phyloP scores from a whole-genome alignment of 2,329 filamentous ascomycete species.

The Fusarium avenaceum region DNA sequence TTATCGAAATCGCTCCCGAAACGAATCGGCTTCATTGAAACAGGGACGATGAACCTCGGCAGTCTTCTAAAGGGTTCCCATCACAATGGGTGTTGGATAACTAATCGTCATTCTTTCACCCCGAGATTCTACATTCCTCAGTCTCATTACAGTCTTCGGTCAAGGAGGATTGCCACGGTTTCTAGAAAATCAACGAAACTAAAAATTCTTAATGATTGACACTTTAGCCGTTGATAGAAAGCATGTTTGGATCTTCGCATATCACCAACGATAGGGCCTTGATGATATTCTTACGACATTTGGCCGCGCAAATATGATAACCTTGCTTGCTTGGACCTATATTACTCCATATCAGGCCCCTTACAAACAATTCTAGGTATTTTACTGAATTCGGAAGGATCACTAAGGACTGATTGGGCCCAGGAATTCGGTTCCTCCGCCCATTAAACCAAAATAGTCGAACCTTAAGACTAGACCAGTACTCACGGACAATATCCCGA shows the following conservation, averaged over 20 bases:
- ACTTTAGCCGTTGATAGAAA: not conserved
- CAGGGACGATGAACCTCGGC: not conserved
- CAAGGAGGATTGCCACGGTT: not conserved
- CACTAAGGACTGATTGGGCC: not conserved
- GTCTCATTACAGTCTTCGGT: not conserved
- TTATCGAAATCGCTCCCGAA: conserved; percentile 13
- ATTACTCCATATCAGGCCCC: not conserved
- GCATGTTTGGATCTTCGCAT: not conserved
- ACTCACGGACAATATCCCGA: conserved; percentile 4
- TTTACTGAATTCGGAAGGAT: not conserved
- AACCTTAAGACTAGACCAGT: not conserved
- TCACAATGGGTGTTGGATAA: not conserved
- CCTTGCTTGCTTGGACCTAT: not conserved
- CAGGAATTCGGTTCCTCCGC: conserved; percentile 24
- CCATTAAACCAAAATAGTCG: not conserved
- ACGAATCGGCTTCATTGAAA: conserved; percentile 15
- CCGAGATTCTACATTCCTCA: not conserved
- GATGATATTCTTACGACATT: not conserved
- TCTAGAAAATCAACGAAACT: conserved; percentile 6
- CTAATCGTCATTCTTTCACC: not conserved
- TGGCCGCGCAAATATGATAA: not conserved
- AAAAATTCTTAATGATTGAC: not conserved
- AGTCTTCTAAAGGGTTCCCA: not conserved
- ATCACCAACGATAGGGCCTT: not conserved
- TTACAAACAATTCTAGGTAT: conserved; percentile 1